Conservation (phyloP, 1,284 basidiomycete species). For the Phlebopus sp. region DNA sequence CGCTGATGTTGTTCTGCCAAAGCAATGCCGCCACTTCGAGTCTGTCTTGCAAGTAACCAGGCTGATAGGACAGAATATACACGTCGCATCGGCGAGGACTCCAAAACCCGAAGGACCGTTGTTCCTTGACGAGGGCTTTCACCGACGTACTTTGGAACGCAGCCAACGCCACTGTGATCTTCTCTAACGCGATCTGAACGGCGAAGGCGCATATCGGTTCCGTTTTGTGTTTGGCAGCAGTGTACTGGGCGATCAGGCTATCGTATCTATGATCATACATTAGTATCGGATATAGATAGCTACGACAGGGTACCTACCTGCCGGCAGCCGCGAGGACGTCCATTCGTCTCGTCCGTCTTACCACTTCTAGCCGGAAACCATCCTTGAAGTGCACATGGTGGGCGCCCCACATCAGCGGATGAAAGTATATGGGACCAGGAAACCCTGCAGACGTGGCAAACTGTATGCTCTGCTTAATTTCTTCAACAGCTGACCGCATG, state of each 20-base stretch:
- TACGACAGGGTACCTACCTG: slow-evolving; percentile 44
- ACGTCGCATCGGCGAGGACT: slow-evolving; percentile 84
- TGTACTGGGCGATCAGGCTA: slow-evolving; percentile 61
- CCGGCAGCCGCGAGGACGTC: slow-evolving; percentile 82
- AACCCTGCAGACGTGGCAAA: slow-evolving; percentile 65
- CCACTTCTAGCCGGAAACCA: slow-evolving; percentile 75
- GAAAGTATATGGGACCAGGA: slow-evolving; percentile 58
- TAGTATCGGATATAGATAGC: background rate
- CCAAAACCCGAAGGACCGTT: slow-evolving; percentile 83
- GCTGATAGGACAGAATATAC: slow-evolving; percentile 77
- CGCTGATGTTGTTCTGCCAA: slow-evolving; percentile 81
- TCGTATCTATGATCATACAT: slow-evolving; percentile 58
- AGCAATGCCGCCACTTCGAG: slow-evolving; percentile 75
- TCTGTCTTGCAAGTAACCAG: slow-evolving; percentile 72
- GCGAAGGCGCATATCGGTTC: slow-evolving; percentile 67
- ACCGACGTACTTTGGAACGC: slow-evolving; percentile 71
- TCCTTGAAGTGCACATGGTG: slow-evolving; percentile 67
- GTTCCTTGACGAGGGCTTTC: slow-evolving; percentile 69
- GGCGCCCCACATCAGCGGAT: slow-evolving; percentile 68
- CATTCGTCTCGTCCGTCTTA: slow-evolving; percentile 59
- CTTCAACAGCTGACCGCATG: slow-evolving; percentile 51
- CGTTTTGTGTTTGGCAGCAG: slow-evolving; percentile 50
- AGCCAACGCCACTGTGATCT: slow-evolving; percentile 71
- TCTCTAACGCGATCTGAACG: slow-evolving; percentile 77
- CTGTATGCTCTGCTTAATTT: slow-evolving; percentile 65